Evolutionary conservation across 2,329 filamentous ascomycete genomes (phyloP), one percentile per base, ranked within the genome.

Genomic region (Aspergillus novoparasiticus): DNA sequence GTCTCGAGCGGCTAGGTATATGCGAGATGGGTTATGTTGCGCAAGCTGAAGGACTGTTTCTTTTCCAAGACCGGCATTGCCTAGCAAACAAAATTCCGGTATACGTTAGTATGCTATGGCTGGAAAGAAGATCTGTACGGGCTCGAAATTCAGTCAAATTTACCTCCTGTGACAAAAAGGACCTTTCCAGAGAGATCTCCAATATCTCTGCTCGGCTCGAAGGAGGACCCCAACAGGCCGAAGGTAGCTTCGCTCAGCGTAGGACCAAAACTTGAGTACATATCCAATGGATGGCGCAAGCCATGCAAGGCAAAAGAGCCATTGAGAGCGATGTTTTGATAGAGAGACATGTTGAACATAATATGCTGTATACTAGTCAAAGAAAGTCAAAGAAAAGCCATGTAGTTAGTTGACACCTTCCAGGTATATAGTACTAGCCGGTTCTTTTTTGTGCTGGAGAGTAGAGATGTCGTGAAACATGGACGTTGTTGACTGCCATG

Each of bases 1-100:
- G 23, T 77, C 82, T 53, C 85, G 82, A 2, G 84, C 84, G 16
- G 80, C 84, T 62, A 88, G 80, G 75, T 84, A 87, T 64, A 88
- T 83, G 61, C 85, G 81, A 0, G 76, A 75, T 1, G 86, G 84
- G 9, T 77, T 71, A 69, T 87, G 85, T 61, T 76, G 77, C n/a
- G 81, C 81, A 50, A 86, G 77, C 58, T 82, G 78, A 41, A 79
- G 69, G 50, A 85, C 72, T 9, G 82, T 81, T 66, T 83, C 79
- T 71, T 78, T 79, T 39, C 82, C 82, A 30, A 83, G 75, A 10
- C 82, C 82, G 30, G 73, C 68, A 65, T 82, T 84, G 32, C 82
- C 81, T 81, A 16, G 12, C n/a, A 23, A 32, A 46, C 36, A 16
- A 10, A 36, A 34, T 12, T n/a, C 8, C 34, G 4, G n/a, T 12